Base-by-base conservation (phyloP, 2,329 filamentous ascomycete genomes). In the Didymella sp. region DNA sequence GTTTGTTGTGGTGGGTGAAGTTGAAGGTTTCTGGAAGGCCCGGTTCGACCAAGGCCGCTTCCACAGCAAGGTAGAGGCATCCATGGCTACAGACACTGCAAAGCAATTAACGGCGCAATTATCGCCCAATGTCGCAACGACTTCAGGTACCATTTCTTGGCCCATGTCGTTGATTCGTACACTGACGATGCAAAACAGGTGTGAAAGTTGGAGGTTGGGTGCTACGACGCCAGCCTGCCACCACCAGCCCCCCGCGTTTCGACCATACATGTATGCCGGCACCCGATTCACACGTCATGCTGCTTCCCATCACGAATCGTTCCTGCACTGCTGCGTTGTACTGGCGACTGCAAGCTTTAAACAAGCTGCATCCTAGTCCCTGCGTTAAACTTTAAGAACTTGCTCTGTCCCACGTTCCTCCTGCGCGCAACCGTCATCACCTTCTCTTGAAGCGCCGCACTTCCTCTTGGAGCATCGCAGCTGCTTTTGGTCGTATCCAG, bases 301-400 rank as follows among this genome's bases (percentile, higher is more conserved):
- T 51, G 46, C 47, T 38, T 45, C 17, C 42, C 45, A 58, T 31
- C 27, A 50, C 56, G 46, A 58, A 46, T 51, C 42, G 54, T 43
- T 49, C 48, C 49, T 57, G 54, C 54, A 50, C 50, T 54, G 56
- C 41, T 58, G 51, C 41, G 56, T 58, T 58, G 51, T 58, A 42
- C 56, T 43, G 25, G 38, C 33, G 51, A 46, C 41, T 50, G 46
- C 50, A 46, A 17, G 50, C 31, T 54, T 31, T 37, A 24, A 43
- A 42, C 40, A 41, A 46, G 41, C 50, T 50, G 56, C 56, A 53
- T 53, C 45, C 51, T 46, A 40, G 45, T 51, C 24, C 21, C 40
- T 31, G 44, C 33, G 22, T 44, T 50, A 45, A 49, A 47, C 22
- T 42, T 50, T 33, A 52, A 51, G 48, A 25, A 24, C 38, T 27